A percentile compares a stretch with the other conserved stretches of the same genome.
These are phyloP conservation scores for Spatholobus suberectus DNA, from an alignment of 306 rosid genomes.

Conservation along the genomic window DNA sequence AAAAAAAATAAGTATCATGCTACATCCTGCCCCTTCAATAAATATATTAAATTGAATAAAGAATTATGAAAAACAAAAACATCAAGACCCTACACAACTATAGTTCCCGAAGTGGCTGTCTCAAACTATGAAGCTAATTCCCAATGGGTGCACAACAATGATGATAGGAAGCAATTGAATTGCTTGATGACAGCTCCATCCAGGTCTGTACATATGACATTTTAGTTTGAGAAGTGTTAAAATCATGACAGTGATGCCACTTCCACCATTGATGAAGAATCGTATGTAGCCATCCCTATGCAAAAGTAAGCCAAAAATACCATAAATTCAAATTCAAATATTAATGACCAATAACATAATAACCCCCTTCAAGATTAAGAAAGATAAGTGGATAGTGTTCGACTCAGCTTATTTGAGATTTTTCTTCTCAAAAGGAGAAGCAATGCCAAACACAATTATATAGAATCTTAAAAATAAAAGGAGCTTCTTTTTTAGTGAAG, in stretches of 20 bases:
- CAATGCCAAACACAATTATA: background rate
- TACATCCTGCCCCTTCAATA: conserved; percentile 22
- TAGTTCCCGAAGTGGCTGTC: conserved; percentile 33
- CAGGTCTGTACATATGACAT: conserved; percentile 20
- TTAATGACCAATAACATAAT: conserved; percentile 24
- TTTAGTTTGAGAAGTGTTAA: conserved; percentile 16
- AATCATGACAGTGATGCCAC: conserved; percentile 40
- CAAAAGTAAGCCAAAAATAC: conserved; percentile 14
- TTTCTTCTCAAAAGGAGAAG: background rate
- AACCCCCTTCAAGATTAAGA: background rate
- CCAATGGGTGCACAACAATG: conserved; percentile 16
- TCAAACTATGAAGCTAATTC: conserved; percentile 36
- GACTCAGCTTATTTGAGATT: background rate
- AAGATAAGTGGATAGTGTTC: background rate
- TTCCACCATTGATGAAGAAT: conserved; percentile 32
- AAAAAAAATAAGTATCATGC: background rate
- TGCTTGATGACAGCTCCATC: conserved; percentile 27
- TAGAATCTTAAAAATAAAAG: background rate
- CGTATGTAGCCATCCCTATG: conserved; percentile 33
- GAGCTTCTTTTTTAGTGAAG: background rate
- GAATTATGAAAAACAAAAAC: conserved; percentile 37
- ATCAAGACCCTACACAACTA: conserved; percentile 31
- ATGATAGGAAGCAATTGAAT: conserved; percentile 27
- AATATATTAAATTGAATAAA: conserved; percentile 43
- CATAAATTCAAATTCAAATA: conserved; percentile 22